These are phyloP conservation scores for Echinochloa phyllopogon DNA, from an alignment of 176 grass and related monocot genomes.

Conservation along the genomic window DNA sequence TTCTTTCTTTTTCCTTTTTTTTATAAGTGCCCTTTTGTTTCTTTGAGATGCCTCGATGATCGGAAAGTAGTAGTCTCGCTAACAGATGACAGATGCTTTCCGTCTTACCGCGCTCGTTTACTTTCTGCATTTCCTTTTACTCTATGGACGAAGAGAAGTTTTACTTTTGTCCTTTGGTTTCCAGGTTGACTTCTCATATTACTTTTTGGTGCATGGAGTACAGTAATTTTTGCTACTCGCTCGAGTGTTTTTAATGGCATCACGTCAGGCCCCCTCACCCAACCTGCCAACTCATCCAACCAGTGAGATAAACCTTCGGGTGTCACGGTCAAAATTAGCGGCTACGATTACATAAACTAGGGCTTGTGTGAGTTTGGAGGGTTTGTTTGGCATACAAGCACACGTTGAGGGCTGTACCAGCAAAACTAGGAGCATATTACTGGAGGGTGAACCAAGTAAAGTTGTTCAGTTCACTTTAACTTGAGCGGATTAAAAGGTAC, in stretches of 20 bases:
- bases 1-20: neutral
- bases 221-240: neutral
- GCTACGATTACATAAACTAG: neutral
- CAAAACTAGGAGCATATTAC: neutral
- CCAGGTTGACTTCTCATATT: neutral
- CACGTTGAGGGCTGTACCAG: neutral
- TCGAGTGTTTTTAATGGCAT: neutral
- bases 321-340: conserved; percentile 41
- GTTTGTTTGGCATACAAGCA: neutral
- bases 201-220: neutral
- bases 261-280: neutral
- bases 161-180: conserved; percentile 3
- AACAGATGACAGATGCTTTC: too few relatives aligned
- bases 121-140: neutral
- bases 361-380: neutral
- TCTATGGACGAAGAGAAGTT: neutral
- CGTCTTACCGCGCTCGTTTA: too few relatives aligned
- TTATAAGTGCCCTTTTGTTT: too few relatives aligned
- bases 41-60: too few relatives aligned
- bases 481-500: neutral
- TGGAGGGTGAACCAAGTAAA: neutral
- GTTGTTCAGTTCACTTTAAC: neutral
- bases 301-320: neutral
- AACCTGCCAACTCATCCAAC: neutral
- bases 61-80: too few relatives aligned